These are phyloP conservation scores for Pleoardoris graminearum DNA, from an alignment of 2,329 filamentous ascomycete species.

Conservation along the genomic window DNA sequence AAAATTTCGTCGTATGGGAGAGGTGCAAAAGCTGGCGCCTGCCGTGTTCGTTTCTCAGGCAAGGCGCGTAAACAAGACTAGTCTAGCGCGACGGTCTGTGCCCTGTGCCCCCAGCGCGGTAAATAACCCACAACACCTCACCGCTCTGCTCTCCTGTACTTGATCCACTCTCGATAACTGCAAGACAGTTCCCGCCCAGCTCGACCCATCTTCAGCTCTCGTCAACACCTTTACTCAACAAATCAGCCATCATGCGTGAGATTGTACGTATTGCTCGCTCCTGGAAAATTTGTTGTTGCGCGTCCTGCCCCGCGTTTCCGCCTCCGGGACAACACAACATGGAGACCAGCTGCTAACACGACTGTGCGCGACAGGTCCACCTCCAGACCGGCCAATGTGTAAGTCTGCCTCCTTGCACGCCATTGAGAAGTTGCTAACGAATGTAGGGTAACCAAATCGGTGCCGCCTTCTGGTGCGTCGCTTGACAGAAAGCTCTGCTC, in stretches of 20 bases:
- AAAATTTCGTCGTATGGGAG: neutral
- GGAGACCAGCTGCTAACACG: constrained; percentile 59
- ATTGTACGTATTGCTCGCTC: constrained; percentile 59
- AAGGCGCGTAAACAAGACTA: constrained; percentile 19
- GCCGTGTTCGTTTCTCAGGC: constrained; percentile 5
- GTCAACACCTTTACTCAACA: constrained; percentile 26
- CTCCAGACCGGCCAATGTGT: constrained; percentile 99
- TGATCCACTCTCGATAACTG: constrained; percentile 38
- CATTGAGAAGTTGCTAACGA: constrained; percentile 31
- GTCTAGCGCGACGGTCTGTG: constrained; percentile 23
- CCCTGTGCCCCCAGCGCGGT: constrained; percentile 21
- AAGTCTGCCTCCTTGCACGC: constrained; percentile 50
- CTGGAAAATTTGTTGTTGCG: constrained; percentile 50
- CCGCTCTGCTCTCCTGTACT: constrained; percentile 33
- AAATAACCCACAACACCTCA: constrained; percentile 35
- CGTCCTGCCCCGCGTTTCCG: constrained; percentile 48
- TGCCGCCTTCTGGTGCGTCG: constrained; percentile 94
- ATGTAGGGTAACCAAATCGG: constrained; percentile 98
- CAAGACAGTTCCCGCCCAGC: constrained; percentile 31
- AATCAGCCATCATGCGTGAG: constrained; percentile 64
- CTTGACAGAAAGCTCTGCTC: constrained; percentile 11
- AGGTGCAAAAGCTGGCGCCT: constrained; percentile 19
- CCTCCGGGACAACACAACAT: constrained; percentile 45
- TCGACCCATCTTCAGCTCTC: constrained; percentile 38
- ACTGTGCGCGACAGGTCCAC: constrained; percentile 75